Evolutionary conservation across 345 rosid species (phyloP).

Genomic region (Brassica carinata): DNA sequence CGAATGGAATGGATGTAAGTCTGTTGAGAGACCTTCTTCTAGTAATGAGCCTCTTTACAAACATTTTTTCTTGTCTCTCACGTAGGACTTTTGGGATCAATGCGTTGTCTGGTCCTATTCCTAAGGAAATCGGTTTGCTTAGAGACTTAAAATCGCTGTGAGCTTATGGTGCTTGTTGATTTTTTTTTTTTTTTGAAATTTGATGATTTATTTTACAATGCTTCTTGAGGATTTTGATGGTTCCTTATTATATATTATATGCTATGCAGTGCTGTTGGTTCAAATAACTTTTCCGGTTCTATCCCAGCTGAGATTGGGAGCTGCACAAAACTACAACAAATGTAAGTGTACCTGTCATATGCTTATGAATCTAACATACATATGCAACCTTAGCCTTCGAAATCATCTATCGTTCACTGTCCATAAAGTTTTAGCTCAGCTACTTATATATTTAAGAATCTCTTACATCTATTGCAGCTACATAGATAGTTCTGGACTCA

Average conservation of each 20-base stretch:
- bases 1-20: constrained; percentile 63
- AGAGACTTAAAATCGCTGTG: constrained; percentile 52
- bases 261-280: constrained; percentile 43
- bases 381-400: neutral
- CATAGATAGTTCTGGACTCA: constrained; percentile 55
- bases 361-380: neutral
- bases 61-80: neutral
- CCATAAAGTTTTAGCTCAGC: neutral
- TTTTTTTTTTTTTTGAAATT: neutral
- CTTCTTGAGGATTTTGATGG: neutral
- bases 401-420: neutral
- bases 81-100: constrained; percentile 57
- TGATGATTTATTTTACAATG: neutral
- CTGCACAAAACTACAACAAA: constrained; percentile 46
- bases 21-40: neutral
- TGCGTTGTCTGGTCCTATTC: constrained; percentile 66
- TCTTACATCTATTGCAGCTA: constrained; percentile 44
- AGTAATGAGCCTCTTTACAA: neutral
- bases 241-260: constrained; percentile 7
- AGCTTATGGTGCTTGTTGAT: constrained; percentile 31
- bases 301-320: constrained; percentile 70
- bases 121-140: constrained; percentile 68
- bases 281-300: constrained; percentile 71
- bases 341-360: constrained; percentile 50
- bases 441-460: neutral